Conservation (phyloP, 495 filamentous ascomycete species). For the Xylaria venustula region DNA sequence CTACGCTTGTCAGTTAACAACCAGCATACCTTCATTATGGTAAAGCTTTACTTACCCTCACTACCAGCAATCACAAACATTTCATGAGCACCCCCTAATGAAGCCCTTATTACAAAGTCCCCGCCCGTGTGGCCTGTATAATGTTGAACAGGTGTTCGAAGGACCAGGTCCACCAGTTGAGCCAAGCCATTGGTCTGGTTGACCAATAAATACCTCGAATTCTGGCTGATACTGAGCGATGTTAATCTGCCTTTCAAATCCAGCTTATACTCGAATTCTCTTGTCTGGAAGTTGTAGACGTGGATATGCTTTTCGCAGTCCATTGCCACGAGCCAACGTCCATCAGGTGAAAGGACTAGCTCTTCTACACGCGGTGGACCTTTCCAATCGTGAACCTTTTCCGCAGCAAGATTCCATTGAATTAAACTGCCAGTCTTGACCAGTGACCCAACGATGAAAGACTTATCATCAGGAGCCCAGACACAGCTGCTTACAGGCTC, state of each 20-base stretch:
- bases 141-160: conserved; percentile 64
- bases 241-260: conserved; percentile 65
- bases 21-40: not conserved
- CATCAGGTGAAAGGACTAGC: conserved; percentile 76
- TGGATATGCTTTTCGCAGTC: conserved; percentile 67
- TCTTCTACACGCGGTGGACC: conserved; percentile 79
- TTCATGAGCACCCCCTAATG: conserved; percentile 86
- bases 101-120: conserved; percentile 72
- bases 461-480: conserved; percentile 77
- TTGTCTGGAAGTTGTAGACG: conserved; percentile 76
- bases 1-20: conserved; percentile 44
- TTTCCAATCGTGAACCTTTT: conserved; percentile 58
- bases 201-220: conserved; percentile 78
- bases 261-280: conserved; percentile 71
- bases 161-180: conserved; percentile 72
- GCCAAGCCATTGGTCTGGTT: conserved; percentile 75
- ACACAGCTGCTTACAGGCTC: conserved; percentile 82
- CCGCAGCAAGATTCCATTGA: conserved; percentile 64
- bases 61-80: conserved; percentile 89
- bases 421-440: conserved; percentile 65
- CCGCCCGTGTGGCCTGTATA: conserved; percentile 74
- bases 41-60: conserved; percentile 65
- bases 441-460: conserved; percentile 78
- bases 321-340: conserved; percentile 72
- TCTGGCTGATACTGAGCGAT: conserved; percentile 74